Conservation (phyloP, 306 rosid genomes). For the Rubus parviflorus region DNA sequence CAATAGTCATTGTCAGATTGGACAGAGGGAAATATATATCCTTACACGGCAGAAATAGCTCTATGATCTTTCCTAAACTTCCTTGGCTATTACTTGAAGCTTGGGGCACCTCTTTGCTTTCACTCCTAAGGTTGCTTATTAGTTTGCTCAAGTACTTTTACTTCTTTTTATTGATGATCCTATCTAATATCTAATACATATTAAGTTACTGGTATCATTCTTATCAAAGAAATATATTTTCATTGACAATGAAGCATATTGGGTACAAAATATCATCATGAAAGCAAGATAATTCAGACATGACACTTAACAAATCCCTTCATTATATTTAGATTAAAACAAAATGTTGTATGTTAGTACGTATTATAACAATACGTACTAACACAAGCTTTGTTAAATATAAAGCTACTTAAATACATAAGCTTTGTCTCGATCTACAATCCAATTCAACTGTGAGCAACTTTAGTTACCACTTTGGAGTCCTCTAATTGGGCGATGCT, state of each 20-base stretch:
- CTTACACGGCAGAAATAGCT: background rate
- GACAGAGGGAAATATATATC: background rate
- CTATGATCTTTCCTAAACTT: background rate
- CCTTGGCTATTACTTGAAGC: conserved; percentile 13
- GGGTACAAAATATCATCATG: background rate
- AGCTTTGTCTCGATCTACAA: no score
- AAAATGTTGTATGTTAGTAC: no score
- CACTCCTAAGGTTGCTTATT: background rate
- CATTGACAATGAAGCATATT: background rate
- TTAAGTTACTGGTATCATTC: background rate
- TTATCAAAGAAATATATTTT: background rate
- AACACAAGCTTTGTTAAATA: no score
- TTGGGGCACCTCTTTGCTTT: background rate
- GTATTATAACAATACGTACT: no score
- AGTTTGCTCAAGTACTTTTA: background rate
- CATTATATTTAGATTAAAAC: background rate
- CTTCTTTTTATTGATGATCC: background rate
- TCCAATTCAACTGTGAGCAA: no score
- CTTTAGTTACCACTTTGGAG: no score
- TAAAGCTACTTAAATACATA: no score
- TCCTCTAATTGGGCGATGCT: no score
- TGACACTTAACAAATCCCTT: background rate
- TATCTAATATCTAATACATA: background rate
- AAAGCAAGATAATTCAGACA: background rate
- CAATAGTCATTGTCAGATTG: background rate